phyloP scores from a whole-genome alignment of 305 asterid genomes.

The Andrographis paniculata region DNA sequence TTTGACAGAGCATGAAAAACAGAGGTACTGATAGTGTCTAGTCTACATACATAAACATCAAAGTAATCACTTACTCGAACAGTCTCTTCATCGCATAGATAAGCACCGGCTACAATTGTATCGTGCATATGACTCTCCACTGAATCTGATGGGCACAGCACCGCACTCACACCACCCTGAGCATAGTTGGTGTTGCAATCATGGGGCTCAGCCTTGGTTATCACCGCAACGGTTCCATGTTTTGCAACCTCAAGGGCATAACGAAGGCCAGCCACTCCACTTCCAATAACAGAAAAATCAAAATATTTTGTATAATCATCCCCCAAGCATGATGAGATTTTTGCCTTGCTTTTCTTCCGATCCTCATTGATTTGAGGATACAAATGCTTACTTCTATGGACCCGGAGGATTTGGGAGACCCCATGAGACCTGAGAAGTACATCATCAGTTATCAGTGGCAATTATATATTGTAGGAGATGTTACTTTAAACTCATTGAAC shows the following conservation, averaged over 20 bases:
- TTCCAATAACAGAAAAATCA: slow-evolving; percentile 89
- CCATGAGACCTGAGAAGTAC: slow-evolving; percentile 51
- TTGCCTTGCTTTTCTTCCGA: slow-evolving; percentile 28
- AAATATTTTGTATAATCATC: slow-evolving; percentile 60
- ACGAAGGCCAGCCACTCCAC: slow-evolving; percentile 98
- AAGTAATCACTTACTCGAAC: slow-evolving; percentile 50
- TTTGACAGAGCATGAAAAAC: too few relatives aligned
- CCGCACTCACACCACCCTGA: slow-evolving; percentile 99
- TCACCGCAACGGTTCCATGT: slow-evolving; percentile 83
- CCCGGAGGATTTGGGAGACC: slow-evolving; percentile 36
- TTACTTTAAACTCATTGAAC: neutral
- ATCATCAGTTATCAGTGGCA: slow-evolving; percentile 13
- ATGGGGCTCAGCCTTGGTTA: slow-evolving; percentile 97
- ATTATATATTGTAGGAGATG: slow-evolving; percentile 1
- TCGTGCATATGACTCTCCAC: slow-evolving; percentile 95
- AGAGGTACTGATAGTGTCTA: too few relatives aligned
- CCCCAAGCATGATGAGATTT: slow-evolving; percentile 41
- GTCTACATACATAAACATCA: neutral
- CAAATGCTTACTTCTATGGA: slow-evolving; percentile 22
- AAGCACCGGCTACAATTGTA: slow-evolving; percentile 96
- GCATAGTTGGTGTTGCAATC: slow-evolving; percentile 99
- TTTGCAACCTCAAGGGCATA: slow-evolving; percentile 98
- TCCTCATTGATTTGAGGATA: slow-evolving; percentile 28
- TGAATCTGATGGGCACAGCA: slow-evolving; percentile 82
- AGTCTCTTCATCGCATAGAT: slow-evolving; percentile 93